Base-by-base conservation (phyloP, 352 stramenopile species). In the Phytophthora niederhauseri region DNA sequence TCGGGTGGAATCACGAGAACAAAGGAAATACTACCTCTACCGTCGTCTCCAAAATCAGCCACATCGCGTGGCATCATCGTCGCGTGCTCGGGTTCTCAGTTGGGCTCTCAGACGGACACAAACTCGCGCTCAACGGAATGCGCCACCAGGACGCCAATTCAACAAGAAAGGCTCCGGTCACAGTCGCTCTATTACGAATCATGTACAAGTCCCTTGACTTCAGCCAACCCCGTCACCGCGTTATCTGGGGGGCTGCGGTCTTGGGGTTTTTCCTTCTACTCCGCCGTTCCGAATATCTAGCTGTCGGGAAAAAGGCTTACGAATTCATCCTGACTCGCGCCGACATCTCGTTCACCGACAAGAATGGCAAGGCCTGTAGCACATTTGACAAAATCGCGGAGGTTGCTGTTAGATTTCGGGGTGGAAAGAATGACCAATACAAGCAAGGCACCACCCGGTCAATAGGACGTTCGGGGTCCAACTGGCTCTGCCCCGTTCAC, bases 21-120 rank as follows among this genome's bases (percentile, higher is more conserved):
- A 48, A 20, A 48, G 41, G 41, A 48, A 48, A 48, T 11, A 17
- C 41, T 11, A 7, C 41, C 8, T 48, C 41, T 20, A 48, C 41
- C 15, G 41, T 48, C 41, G 41, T 48, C 41, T 5, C 41, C 41
- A 48, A 48, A 20, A 20, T 48, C 41, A 48, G 41, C 41, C 41
- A 48, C 15, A 48, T 48, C 22, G 41, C 41, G 41, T 48, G 41
- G 41, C 41, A 48, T 48, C 41, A 48, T 48, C 41, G 41, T 48
- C 41, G 17, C 41, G 41, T 48, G 15, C 41, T 48, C 15, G 41
- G 41, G 4, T 48, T 22, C 41, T 20, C 41, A 48, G 41, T 48
- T 15, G 7, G 9, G 11, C 36, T 45, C 36, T 45, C 36, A 11
- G 36, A 45, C 36, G 36, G 36, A 45, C 36, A 45, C 36, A 45